Evolutionary conservation across 176 grass and related monocot genomes (phyloP).

Genomic region (Secale cereale): DNA sequence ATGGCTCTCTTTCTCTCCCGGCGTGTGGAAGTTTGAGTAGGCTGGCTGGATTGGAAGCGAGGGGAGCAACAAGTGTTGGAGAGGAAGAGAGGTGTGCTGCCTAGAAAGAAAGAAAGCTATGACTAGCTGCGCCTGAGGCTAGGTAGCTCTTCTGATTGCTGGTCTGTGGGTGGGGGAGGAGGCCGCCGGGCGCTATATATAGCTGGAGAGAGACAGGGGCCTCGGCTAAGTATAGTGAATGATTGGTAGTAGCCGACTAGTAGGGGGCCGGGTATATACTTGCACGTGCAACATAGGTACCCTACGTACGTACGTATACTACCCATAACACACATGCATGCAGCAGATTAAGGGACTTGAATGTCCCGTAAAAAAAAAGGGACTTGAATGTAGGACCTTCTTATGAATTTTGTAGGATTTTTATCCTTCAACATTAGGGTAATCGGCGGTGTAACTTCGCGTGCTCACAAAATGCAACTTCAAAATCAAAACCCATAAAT

Average conservation of each 20-base stretch:
- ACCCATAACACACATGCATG: slow-evolving; percentile 26
- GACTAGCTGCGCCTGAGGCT: background rate
- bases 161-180: slow-evolving; percentile 6
- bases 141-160: background rate
- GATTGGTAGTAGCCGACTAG: slow-evolving; percentile 20
- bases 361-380: no score
- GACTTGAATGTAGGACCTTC: background rate
- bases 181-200: slow-evolving; percentile 19
- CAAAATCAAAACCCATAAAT: no score
- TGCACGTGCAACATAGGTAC: slow-evolving; percentile 45
- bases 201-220: slow-evolving; percentile 13
- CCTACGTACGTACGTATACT: slow-evolving; percentile 8
- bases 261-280: background rate
- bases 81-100: slow-evolving; percentile 20
- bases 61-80: slow-evolving; percentile 35
- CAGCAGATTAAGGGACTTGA: background rate
- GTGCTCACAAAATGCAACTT: no score
- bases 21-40: background rate
- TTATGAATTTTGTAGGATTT: background rate
- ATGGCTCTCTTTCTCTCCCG: background rate
- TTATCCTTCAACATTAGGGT: background rate
- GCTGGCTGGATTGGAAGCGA: slow-evolving; percentile 25
- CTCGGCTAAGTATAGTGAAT: slow-evolving; percentile 14
- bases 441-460: no score
- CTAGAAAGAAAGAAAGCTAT: background rate